Percentiles rank a stretch among this genome's conserved stretches.
These are phyloP conservation scores for Spencermartinsiella europaea DNA, from an alignment of 805 yeast genomes.

Conservation along the genomic window DNA sequence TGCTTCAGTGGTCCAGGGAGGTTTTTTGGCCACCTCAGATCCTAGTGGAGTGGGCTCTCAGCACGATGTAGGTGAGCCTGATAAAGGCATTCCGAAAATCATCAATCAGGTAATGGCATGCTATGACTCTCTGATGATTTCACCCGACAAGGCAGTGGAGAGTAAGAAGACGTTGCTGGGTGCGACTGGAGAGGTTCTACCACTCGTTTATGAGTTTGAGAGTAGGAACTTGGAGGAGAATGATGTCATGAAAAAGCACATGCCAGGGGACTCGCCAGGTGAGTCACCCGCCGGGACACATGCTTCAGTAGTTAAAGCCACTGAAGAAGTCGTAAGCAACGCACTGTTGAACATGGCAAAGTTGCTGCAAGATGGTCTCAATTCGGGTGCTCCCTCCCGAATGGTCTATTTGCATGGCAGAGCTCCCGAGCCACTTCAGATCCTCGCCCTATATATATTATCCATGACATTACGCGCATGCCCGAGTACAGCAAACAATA, in stretches of 20 bases:
- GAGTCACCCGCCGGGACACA: not conserved
- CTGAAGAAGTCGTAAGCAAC: conserved; percentile 25
- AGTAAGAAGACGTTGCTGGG: conserved; percentile 4
- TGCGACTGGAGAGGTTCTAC: not conserved
- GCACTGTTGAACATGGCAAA: conserved; percentile 32
- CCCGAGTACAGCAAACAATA: conserved; percentile 32
- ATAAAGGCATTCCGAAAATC: conserved; percentile 8
- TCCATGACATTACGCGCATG: conserved; percentile 28
- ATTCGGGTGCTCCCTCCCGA: conserved; percentile 22
- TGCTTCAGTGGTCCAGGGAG: conserved; percentile 14
- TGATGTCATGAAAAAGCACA: not conserved
- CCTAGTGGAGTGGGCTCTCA: conserved; percentile 13
- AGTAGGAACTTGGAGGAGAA: not conserved
- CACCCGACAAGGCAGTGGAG: conserved; percentile 7
- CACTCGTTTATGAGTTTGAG: not conserved
- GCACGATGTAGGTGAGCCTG: conserved; percentile 3
- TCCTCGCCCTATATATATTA: conserved; percentile 27
- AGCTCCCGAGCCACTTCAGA: conserved; percentile 25
- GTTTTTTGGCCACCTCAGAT: not conserved
- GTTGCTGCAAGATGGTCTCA: conserved; percentile 31
- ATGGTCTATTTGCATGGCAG: conserved; percentile 23
- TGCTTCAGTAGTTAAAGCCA: not conserved
- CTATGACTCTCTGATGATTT: not conserved
- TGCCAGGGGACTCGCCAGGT: not conserved
- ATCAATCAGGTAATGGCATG: not conserved